Base-by-base conservation (phyloP, 2,329 filamentous ascomycete genomes). In the Tolypocladium capitatum region DNA sequence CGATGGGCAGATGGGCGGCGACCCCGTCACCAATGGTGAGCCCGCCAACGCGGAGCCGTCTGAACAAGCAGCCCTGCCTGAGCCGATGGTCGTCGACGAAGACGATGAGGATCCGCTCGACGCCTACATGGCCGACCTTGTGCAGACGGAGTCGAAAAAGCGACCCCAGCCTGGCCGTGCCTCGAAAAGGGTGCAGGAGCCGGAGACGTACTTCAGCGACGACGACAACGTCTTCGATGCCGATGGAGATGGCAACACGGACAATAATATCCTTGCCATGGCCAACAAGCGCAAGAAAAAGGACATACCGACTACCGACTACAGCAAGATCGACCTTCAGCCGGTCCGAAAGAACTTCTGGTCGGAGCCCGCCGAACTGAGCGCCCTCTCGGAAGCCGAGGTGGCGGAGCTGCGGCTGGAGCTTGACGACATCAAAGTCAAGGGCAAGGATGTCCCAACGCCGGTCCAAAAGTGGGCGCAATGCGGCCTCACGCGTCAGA, bases 381-480 rank as follows among this genome's bases (percentile, higher is more conserved):
- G 81, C 45, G 78, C 85, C 41, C 83, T 97, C 76, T 88, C 81
- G 2, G 84, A 94, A 54, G 86, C 85, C 48, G 90, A 97, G 56
- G 78, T 94, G 48, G 78, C 81, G 40, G 85, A 86, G 54, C 66
- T 98, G 47, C 81, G 92, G 43, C 69, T 91, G 50, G 89, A 97
- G 63, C 73, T 98, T 30, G 92, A 97, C 62, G 91, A 89, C 43
- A 97, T 98, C 68, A 96, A 95, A 63, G 87, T 97, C 38, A 81
- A 84, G 50, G 89, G 90, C 51, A 81, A 88, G 55, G 80, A 95
- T 57, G 82, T 94, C 5, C 92, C 92, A 2, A 94, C 90, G 58
- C 92, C 92, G 4, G 90, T 98, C 10, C 84, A 88, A 59, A 96
- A 94, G 65, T 98, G 90, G 87, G 90, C 91, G 0, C 91, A 97